Base-by-base conservation (phyloP, 75 land plant genomes). In the Picea glauca region DNA sequence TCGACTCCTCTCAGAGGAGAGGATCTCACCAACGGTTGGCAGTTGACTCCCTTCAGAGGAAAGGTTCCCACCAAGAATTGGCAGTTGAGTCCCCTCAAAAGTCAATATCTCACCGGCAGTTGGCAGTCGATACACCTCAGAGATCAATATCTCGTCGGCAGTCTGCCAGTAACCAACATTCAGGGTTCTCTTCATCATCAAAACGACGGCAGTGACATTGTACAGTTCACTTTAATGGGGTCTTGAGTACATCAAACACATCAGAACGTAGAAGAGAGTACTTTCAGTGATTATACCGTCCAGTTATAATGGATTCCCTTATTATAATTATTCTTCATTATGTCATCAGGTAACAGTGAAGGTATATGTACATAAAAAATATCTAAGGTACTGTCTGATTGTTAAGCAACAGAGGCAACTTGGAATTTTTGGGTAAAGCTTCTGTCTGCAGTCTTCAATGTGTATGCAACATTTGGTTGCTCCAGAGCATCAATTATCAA, bases 151-250 rank as follows among this genome's bases (percentile, higher is more conserved):
- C 74, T 70, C 50, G n/a, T 8, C 70, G 14, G 40, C 74, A 70
- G 50, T 7, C 23, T 20, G 23, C 20, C 21, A 40, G 56, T 70
- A 38, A 21, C n/a, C 72, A 38, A 18, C 46, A 35, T n/a, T 68
- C 46, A 17, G 46, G 46, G 50, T 40, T 43, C 18, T 66, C 70
- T 66, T 66, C 70, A 1, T 70, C 74, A 43, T 70, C 56, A 43
- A 70, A 70, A 26, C 74, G 54, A 70, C n/a, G 74, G n/a, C 74
- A 70, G 56, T 70, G 74, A 70, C 74, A 70, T 40, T 43, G 23
- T 70, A 70, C 54, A 20, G 7, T 70, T 70, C 21, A 8, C 21
- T 70, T 18, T 35, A 38, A 7, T 43, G 46, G 26, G 73, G 23
- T 70, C 20, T 38, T 9, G 2, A 68, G 43, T 40, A 70, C 54